Evolutionary conservation across 345 rosid species (phyloP).

Genomic region (Camelina hispida): DNA sequence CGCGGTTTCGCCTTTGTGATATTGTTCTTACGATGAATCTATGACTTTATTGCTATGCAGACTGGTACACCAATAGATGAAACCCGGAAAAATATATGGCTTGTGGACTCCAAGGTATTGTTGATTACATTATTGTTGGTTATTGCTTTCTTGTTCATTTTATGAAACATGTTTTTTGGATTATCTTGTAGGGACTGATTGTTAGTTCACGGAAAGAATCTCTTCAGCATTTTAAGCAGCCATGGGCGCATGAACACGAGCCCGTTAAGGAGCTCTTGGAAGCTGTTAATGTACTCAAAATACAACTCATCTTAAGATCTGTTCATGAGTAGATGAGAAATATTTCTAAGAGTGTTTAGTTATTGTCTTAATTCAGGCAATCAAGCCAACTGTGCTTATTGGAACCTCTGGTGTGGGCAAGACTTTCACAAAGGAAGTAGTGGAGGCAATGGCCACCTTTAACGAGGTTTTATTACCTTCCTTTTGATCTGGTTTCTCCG

Average conservation of each 20-base stretch:
- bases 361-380: slow-evolving; percentile 53
- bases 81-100: slow-evolving; percentile 91
- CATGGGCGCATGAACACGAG: slow-evolving; percentile 93
- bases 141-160: slow-evolving; percentile 11
- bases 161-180: slow-evolving; percentile 1
- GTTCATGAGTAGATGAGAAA: background rate
- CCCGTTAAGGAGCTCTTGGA: slow-evolving; percentile 68
- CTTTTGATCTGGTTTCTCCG: background rate
- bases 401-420: slow-evolving; percentile 96
- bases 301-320: slow-evolving; percentile 19
- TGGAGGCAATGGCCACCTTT: slow-evolving; percentile 80
- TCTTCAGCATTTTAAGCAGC: slow-evolving; percentile 93
- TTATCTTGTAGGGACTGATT: slow-evolving; percentile 69
- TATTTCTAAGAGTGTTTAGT: background rate
- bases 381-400: slow-evolving; percentile 90
- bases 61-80: slow-evolving; percentile 68
- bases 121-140: slow-evolving; percentile 13
- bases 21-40: slow-evolving; percentile 16
- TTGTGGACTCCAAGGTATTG: slow-evolving; percentile 92
- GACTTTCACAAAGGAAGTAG: slow-evolving; percentile 90
- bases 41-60: slow-evolving; percentile 46
- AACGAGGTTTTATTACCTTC: slow-evolving; percentile 60
- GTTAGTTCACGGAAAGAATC: slow-evolving; percentile 73
- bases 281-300: slow-evolving; percentile 79
- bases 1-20: background rate